Base-by-base conservation (phyloP, 1,284 basidiomycete genomes). In the Puccinia novopanici region DNA sequence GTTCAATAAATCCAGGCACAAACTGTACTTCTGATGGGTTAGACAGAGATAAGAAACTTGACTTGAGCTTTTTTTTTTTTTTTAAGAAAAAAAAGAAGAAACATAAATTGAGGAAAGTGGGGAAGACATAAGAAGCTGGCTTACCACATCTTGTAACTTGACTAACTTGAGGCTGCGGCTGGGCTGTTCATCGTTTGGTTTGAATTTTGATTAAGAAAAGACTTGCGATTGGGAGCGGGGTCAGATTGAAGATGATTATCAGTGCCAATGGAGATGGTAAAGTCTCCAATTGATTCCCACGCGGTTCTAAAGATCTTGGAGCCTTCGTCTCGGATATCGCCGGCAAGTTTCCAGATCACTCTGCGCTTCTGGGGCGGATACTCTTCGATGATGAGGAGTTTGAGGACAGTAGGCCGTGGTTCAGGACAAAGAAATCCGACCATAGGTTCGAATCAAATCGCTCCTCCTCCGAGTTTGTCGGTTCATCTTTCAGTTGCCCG, bases 311-410 rank as follows among this genome's bases (percentile, higher is more conserved):
- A 87, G 80, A 97, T 91, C n/a, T 90, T 88, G 0, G 95, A 93
- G 13, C 95, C 95, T 85, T 96, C 93, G 19, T 94, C 94, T 48
- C 96, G 90, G 83, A 98, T 91, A 86, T 99, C 96, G 22, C 95
- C 95, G 3, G 93, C 94, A 19, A 98, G 89, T 63, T 94, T 90
- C 96, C 96, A 98, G 19, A 97, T 93, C 0, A 95, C 93, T 75
- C 95, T 90, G 74, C 95, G 91, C 89, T 94, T 92, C 92, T 98
- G 93, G 0, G 94, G 92, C 84, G 91, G 93, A 84, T 95, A 94
- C 83, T 97, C 93, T 86, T 99, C 96, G 70, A 98, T 94, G 17
- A 94, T 91, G 24, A 98, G 89, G 83, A 96, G 93, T 73, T 94
- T 92, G 10, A 96, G 2, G 93, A 92, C 27, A 97, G 88, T 59